Percentiles rank a stretch among this genome's conserved stretches.
Conservation (phyloP, 148 eudicot genomes). For the Arctostaphylos glauca region DNA sequence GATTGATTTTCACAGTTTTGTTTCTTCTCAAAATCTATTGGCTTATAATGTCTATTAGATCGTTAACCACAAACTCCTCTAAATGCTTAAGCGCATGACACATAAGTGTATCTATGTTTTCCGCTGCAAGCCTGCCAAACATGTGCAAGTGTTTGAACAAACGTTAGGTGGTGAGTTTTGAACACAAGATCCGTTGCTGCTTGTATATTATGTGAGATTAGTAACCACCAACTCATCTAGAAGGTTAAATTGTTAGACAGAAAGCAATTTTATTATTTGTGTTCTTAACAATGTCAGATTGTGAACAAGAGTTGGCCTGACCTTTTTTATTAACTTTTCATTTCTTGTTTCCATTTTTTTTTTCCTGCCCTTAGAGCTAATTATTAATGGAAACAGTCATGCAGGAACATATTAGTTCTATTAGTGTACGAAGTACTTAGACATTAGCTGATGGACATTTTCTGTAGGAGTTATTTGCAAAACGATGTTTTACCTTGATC, state of each 20-base stretch:
- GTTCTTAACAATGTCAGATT: not conserved
- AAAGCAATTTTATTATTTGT: not conserved
- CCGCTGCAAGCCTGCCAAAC: not conserved
- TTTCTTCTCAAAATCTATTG: not conserved
- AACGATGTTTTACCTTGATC: constrained; percentile 77
- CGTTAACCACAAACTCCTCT: not conserved
- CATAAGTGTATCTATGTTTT: not conserved
- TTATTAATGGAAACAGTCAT: not conserved
- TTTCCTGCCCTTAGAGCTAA: not conserved
- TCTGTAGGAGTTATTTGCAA: constrained; percentile 72
- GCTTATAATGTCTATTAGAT: constrained; percentile 2
- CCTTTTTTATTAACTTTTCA: not conserved
- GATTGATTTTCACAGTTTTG: constrained; percentile 7
- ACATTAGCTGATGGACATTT: constrained; percentile 3
- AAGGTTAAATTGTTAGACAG: not conserved
- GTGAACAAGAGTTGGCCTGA: not conserved
- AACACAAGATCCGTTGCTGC: not conserved
- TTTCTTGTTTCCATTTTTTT: not conserved
- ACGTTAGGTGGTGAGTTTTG: not conserved
- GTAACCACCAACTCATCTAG: not conserved
- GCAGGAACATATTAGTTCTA: not conserved
- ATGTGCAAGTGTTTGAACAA: not conserved
- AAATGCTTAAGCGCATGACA: not conserved
- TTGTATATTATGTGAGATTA: not conserved
- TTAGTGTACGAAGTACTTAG: not conserved